These are phyloP conservation scores for Ricinus communis DNA, from an alignment of 345 rosid species.

Conservation along the genomic window DNA sequence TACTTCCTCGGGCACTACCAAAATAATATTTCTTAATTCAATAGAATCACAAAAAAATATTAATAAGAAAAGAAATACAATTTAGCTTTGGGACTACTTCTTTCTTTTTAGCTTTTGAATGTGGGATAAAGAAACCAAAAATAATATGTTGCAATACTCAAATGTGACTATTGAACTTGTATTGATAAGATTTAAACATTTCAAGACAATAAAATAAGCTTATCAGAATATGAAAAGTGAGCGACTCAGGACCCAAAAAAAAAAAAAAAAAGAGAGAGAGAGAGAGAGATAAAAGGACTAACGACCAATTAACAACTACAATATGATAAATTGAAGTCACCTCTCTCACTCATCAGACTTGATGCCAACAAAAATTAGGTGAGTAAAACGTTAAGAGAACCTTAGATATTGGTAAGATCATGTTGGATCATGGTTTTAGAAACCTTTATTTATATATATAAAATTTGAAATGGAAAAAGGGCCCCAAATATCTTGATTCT, in stretches of 20 bases:
- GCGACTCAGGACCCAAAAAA: not conserved
- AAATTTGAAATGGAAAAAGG: not conserved
- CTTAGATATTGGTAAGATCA: not conserved
- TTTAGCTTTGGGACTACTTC: too few relatives aligned
- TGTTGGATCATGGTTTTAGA: not conserved
- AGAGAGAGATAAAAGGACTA: not conserved
- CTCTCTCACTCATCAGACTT: not conserved
- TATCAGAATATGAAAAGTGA: not conserved
- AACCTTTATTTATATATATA: not conserved
- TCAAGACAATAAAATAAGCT: not conserved
- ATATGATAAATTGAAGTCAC: not conserved
- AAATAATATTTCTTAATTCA: too few relatives aligned
- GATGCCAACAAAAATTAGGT: constrained; percentile 17
- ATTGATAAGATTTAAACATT: not conserved
- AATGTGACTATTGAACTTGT: too few relatives aligned
- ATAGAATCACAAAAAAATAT: too few relatives aligned
- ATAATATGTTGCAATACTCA: too few relatives aligned
- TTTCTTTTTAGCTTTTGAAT: too few relatives aligned
- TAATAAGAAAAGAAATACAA: too few relatives aligned
- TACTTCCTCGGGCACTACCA: too few relatives aligned
- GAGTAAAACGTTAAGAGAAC: not conserved
- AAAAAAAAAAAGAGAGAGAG: too few relatives aligned
- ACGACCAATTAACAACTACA: not conserved
- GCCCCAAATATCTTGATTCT: not conserved
- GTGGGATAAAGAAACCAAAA: too few relatives aligned